Base-by-base conservation (phyloP, 1,139 yeast species). In the Wickerhamomyces sp. region DNA sequence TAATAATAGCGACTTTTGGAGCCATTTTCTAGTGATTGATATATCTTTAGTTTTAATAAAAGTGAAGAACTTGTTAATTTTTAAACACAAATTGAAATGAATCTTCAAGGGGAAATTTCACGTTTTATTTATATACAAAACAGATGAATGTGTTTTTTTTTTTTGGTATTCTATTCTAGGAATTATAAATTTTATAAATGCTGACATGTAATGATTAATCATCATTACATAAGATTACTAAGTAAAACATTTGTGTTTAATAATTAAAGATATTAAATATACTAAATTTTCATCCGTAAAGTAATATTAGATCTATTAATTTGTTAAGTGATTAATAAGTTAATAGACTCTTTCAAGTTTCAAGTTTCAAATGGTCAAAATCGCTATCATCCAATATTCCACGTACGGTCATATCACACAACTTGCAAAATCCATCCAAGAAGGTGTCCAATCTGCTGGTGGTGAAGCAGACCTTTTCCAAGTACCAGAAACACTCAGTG, bases 401-500 rank as follows among this genome's bases (percentile, higher is more conserved):
- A 67, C 82, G 55, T 87, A 84, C 72, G 89, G 88, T 52, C 96
- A 88, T 66, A 68, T 83, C 55, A 78, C 78, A 51, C 66, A 70
- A 35, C 55, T 84, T 46, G 94, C 95, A 42, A 74, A 77, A 63
- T 69, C 81, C 40, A 78, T 77, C 55, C 74, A 80, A 65, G 66
- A 67, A 47, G 95, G 95, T 56, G 68, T 85, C 43, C 80, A 76
- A 56, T 65, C 76, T 26, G 81, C 89, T 34, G 95, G 95, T 54
- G 84, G 84, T 49, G 49, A 61, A 6, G 92, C 88, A 40, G 81
- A 77, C 50, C 68, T 84, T 49, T 84, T 63, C 70, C 95, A 84
- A 68, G 77, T 87, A 43, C 79, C 88, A 43, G 96, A 87, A 67
- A 86, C 95, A 36, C 68, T 87, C 45, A 61, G 80, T 20, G 72